Percentiles rank a stretch among this genome's conserved stretches.
These are phyloP conservation scores for Berkeleyomyces basicola DNA, from an alignment of 2,329 filamentous ascomycete species.

Conservation along the genomic window DNA sequence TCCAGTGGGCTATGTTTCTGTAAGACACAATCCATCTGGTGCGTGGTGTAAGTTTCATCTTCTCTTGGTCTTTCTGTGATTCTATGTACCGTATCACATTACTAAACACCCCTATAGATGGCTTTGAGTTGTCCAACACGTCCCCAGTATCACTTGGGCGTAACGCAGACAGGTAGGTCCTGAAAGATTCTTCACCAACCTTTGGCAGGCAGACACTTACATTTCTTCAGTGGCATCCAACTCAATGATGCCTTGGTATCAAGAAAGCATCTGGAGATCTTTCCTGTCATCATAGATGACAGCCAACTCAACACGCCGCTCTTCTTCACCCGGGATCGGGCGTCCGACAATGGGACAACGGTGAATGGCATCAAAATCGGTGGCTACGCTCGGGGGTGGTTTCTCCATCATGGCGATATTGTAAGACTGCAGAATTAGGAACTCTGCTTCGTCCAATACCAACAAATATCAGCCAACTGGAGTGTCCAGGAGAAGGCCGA, in stretches of 20 bases:
- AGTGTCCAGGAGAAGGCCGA: neutral
- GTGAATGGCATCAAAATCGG: constrained; percentile 33
- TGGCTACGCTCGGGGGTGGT: constrained; percentile 25
- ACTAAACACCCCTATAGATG: constrained; percentile 3
- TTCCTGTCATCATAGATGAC: constrained; percentile 10
- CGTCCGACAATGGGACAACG: constrained; percentile 36
- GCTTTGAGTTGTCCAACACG: constrained; percentile 4
- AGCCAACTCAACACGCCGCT: neutral
- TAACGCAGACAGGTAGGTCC: constrained; percentile 3
- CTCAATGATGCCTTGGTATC: constrained; percentile 9
- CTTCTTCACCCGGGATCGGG: constrained; percentile 39
- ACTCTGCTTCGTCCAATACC: constrained; percentile 21
- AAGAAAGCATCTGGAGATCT: constrained; percentile 13
- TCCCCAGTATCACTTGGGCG: constrained; percentile 7
- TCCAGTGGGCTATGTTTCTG: constrained; percentile 3
- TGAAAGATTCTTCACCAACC: too few species aligned
- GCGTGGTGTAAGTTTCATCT: constrained; percentile 1
- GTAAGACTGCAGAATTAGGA: constrained; percentile 27
- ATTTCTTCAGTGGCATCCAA: neutral
- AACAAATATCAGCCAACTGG: constrained; percentile 1
- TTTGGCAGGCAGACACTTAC: neutral
- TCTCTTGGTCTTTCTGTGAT: neutral
- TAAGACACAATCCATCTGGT: constrained; percentile 5
- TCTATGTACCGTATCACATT: neutral
- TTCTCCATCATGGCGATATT: constrained; percentile 34